Conservation (phyloP, 2,329 filamentous ascomycete species). For the Penicillium sp. region DNA sequence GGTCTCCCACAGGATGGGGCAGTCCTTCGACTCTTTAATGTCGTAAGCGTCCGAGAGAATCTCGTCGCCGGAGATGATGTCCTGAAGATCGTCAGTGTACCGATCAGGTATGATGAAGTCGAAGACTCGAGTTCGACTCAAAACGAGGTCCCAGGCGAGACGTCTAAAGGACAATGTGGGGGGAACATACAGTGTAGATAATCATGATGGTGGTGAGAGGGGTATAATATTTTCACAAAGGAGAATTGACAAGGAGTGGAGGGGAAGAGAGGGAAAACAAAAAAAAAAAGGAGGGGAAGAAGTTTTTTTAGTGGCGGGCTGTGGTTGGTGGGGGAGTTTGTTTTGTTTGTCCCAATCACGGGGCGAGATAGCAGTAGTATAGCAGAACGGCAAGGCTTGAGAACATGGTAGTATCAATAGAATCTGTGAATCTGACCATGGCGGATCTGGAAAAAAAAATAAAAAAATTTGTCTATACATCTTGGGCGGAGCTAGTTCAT, state of each 20-base stretch:
- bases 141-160: neutral
- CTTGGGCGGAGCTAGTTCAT: too few relatives aligned
- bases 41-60: constrained; percentile 94
- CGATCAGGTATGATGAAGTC: neutral
- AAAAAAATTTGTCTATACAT: accelerated
- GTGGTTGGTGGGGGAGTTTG: constrained; percentile 32
- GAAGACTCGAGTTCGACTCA: neutral
- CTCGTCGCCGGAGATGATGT: constrained; percentile 87
- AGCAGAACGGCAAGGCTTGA: neutral
- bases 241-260: constrained; percentile 22
- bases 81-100: constrained; percentile 54
- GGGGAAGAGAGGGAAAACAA: constrained; percentile 24
- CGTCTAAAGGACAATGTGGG: neutral
- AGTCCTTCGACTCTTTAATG: constrained; percentile 61
- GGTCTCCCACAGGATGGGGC: constrained; percentile 81
- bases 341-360: constrained; percentile 14
- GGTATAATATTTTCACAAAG: constrained; percentile 19
- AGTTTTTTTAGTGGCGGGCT: constrained; percentile 24
- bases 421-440: too few relatives aligned
- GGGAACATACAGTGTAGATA: constrained; percentile 63
- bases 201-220: constrained; percentile 62
- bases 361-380: neutral
- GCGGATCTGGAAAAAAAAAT: too few relatives aligned
- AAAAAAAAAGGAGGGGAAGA: constrained; percentile 31
- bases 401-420: neutral